Percentiles rank a stretch among this genome's conserved stretches.
These are phyloP conservation scores for Penicillium sp. DNA, from an alignment of 2,329 filamentous ascomycete species.

Conservation along the genomic window DNA sequence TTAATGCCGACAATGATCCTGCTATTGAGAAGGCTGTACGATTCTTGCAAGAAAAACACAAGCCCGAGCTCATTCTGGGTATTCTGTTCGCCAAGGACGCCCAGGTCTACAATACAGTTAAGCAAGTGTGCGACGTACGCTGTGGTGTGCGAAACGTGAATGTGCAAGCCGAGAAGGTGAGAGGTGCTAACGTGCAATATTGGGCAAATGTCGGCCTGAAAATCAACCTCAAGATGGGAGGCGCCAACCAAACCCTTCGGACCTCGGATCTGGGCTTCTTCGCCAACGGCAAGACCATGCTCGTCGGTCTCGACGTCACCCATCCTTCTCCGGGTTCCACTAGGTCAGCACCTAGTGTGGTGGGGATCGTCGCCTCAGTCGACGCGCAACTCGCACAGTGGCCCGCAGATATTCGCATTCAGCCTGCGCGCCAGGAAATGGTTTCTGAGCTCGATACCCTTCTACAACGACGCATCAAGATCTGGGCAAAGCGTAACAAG, in stretches of 20 bases:
- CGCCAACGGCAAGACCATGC: constrained; percentile 66
- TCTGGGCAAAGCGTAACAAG: constrained; percentile 59
- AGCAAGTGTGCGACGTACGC: constrained; percentile 59
- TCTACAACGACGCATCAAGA: constrained; percentile 57
- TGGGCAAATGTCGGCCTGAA: constrained; percentile 68
- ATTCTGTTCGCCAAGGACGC: constrained; percentile 52
- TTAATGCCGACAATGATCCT: constrained; percentile 9
- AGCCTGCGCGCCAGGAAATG: constrained; percentile 64
- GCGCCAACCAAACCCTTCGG: constrained; percentile 61
- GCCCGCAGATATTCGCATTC: constrained; percentile 66
- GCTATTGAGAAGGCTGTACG: constrained; percentile 19
- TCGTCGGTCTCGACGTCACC: constrained; percentile 83
- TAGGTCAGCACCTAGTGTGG: constrained; percentile 63
- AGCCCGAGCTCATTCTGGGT: constrained; percentile 49
- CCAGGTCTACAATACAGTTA: constrained; percentile 59
- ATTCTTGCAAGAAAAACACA: constrained; percentile 13
- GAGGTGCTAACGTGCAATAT: constrained; percentile 43
- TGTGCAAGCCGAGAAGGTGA: constrained; percentile 50
- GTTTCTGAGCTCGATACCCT: constrained; percentile 56
- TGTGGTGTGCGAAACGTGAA: constrained; percentile 67
- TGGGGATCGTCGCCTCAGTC: constrained; percentile 71
- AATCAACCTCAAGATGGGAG: constrained; percentile 74
- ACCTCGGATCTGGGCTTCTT: constrained; percentile 53
- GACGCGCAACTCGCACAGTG: constrained; percentile 68
- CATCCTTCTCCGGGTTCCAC: constrained; percentile 68